A percentile compares a stretch with the other conserved stretches of the same genome.
Conservation (phyloP, 768 basidiomycete species). For the Leucosporidium scottii region DNA sequence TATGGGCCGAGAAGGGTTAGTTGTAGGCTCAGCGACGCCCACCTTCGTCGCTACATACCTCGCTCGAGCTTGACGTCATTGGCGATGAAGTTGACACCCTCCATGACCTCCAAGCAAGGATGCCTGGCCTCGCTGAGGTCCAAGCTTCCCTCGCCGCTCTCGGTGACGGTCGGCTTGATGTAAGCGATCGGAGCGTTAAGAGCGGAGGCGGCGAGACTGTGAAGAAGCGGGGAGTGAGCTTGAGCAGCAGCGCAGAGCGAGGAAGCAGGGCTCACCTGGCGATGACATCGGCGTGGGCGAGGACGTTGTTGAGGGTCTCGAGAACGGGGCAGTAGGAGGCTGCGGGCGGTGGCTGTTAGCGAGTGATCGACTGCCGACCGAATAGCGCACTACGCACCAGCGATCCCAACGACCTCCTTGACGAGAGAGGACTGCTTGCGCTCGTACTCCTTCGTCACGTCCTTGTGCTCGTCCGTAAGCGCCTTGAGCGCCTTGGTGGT, state of each 20-base stretch:
- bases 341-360: no score
- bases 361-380: no score
- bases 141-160: slow-evolving; percentile 74
- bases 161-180: slow-evolving; percentile 68
- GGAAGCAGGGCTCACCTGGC: slow-evolving; percentile 47
- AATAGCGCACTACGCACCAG: slow-evolving; percentile 52
- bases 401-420: slow-evolving; percentile 86
- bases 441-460: slow-evolving; percentile 61
- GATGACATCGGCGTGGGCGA: slow-evolving; percentile 88
- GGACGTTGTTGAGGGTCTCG: slow-evolving; percentile 68
- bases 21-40: not conserved
- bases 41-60: slow-evolving; percentile 7
- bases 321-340: slow-evolving; percentile 87
- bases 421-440: slow-evolving; percentile 73
- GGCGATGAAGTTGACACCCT: slow-evolving; percentile 87
- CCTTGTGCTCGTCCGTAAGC: slow-evolving; percentile 63
- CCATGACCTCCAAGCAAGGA: slow-evolving; percentile 93
- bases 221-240: not conserved
- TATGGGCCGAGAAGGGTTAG: not conserved
- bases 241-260: not conserved
- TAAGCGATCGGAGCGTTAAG: slow-evolving; percentile 79
- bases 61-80: slow-evolving; percentile 84
- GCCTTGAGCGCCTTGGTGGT: slow-evolving; percentile 68
- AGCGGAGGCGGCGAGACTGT: slow-evolving; percentile 85
- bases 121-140: slow-evolving; percentile 80